Conservation (phyloP, 495 filamentous ascomycete genomes). For the Daldinia concentrica region DNA sequence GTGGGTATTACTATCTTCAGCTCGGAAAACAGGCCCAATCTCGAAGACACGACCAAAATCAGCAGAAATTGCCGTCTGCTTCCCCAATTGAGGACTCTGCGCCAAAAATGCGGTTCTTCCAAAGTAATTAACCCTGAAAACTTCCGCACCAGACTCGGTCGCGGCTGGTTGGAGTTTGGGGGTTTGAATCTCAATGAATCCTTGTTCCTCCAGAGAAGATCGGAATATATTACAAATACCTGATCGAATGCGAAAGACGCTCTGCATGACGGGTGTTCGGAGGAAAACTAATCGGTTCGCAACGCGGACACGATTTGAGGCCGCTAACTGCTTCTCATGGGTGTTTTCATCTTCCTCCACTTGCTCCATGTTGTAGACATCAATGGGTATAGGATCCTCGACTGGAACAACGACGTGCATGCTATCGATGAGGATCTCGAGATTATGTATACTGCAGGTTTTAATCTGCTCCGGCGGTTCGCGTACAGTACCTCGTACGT, state of each 20-base stretch:
- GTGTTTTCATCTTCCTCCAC: slow-evolving; percentile 52
- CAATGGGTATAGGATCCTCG: slow-evolving; percentile 75
- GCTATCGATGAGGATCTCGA: slow-evolving; percentile 82
- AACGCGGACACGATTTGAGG: slow-evolving; percentile 61
- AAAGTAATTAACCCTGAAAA: slow-evolving; percentile 97
- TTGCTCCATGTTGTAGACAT: slow-evolving; percentile 62
- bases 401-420: slow-evolving; percentile 73
- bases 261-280: slow-evolving; percentile 83
- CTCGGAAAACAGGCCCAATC: slow-evolving; percentile 94
- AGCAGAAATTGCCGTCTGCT: slow-evolving; percentile 93
- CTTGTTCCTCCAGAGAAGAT: slow-evolving; percentile 75
- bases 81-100: slow-evolving; percentile 92
- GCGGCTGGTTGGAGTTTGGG: slow-evolving; percentile 91
- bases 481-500: slow-evolving; percentile 79
- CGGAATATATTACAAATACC: slow-evolving; percentile 84
- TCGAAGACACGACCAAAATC: slow-evolving; percentile 93
- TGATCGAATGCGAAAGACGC: slow-evolving; percentile 82
- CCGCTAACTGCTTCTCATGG: slow-evolving; percentile 53
- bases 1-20: slow-evolving; percentile 96
- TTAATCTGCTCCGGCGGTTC: slow-evolving; percentile 79
- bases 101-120: slow-evolving; percentile 87
- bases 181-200: slow-evolving; percentile 91
- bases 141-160: slow-evolving; percentile 89
- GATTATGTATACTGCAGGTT: slow-evolving; percentile 76
- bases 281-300: slow-evolving; percentile 88